Conservation (phyloP, 2,329 filamentous ascomycete genomes). For the Fusarium subglutinans region DNA sequence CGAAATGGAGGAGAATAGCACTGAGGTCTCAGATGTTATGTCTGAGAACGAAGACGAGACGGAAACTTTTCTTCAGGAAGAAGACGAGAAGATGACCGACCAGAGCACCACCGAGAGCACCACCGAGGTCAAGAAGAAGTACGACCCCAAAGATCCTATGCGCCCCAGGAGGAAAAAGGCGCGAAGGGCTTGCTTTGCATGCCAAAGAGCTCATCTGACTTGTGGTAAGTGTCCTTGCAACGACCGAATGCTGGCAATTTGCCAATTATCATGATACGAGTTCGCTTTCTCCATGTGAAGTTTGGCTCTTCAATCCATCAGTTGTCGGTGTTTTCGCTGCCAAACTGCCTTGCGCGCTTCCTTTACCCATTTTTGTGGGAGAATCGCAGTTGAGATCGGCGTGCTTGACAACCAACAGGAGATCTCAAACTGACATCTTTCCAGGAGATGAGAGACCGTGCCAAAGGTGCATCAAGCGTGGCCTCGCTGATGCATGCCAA, state of each 20-base stretch:
- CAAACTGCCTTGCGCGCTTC: not conserved
- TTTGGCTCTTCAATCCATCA: slow-evolving; percentile 10
- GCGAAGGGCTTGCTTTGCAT: slow-evolving; percentile 92
- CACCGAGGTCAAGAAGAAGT: slow-evolving; percentile 71
- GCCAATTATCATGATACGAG: not conserved
- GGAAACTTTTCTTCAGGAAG: slow-evolving; percentile 51
- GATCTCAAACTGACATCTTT: slow-evolving; percentile 33
- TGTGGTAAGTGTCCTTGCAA: slow-evolving; percentile 78
- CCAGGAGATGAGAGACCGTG: slow-evolving; percentile 95
- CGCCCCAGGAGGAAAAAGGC: slow-evolving; percentile 96
- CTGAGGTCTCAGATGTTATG: slow-evolving; percentile 66
- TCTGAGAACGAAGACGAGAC: slow-evolving; percentile 69
- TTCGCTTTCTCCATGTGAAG: slow-evolving; percentile 19
- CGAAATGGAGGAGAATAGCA: slow-evolving; percentile 61
- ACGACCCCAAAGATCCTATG: slow-evolving; percentile 87
- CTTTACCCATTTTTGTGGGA: not conserved
- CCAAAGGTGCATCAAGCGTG: slow-evolving; percentile 91
- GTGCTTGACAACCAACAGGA: slow-evolving; percentile 1
- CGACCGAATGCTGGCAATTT: not conserved
- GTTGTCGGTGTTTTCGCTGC: not conserved
- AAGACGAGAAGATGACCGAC: slow-evolving; percentile 64
- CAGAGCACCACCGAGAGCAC: slow-evolving; percentile 57
- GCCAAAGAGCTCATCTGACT: slow-evolving; percentile 95
- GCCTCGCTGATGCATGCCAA: slow-evolving; percentile 89
- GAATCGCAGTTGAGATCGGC: not conserved